Evolutionary conservation across 805 yeast species (phyloP), one percentile per base, ranked within the genome.

Genomic region (Kuraishia hungarica): DNA sequence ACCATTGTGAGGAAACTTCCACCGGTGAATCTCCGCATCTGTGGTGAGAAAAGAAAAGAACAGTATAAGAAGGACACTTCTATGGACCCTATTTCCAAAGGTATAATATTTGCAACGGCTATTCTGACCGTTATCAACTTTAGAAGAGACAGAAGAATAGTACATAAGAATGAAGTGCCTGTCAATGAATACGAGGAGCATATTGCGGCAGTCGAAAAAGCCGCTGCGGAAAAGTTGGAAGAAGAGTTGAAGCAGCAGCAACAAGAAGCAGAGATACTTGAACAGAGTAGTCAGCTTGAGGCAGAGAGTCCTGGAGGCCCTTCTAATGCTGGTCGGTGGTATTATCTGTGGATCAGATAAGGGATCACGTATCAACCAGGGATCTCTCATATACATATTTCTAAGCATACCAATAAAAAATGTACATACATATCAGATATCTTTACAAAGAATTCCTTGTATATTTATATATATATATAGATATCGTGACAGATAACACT

Each of bases 71-170:
- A 77, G 55, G 81, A 80, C 62, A 69, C 76, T 15, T 73, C 73
- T 58, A 75, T 84, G 71, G 89, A 86, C 61, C 82, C 85, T 0
- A 72, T 78, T 29, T 79, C 84, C 50, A 81, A 80, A 61, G 64
- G 76, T 15, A 75, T 85, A 35, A 69, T 85, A 2, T 81, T 81
- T 58, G 52, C 78, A 22, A 74, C 81, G 2, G 65, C 75, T 0
- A 59, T 81, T 19, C 72, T 86, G 8, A 70, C 79, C 1, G 61
- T 80, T 53, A 60, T 78, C 48, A 87, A 87, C 7, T 67, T 81
- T 51, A 77, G 76, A 57, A 72, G 84, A 60, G 91, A 86, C 64
- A 78, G 68, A 29, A 59, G 58, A 49, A 66, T 71, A 2, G 68
- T 68, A 50, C 50, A 58, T 10, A 60, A 68, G 2, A 70, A 70